Base-by-base conservation (phyloP, 441 rosid genomes). In the Aleurites moluccanus region DNA sequence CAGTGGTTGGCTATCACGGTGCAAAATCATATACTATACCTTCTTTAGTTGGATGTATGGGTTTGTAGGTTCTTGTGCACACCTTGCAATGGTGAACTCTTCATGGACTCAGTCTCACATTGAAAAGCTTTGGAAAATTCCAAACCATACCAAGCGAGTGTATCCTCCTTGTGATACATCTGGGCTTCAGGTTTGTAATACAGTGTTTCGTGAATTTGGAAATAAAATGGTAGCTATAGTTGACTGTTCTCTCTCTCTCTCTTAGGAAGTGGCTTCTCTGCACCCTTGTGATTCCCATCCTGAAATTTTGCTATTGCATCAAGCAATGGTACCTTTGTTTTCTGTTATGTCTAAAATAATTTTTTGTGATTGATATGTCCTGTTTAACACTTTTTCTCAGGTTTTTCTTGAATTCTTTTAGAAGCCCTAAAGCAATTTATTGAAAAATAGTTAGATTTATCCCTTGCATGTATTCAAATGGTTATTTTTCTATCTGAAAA, bases 101-200 rank as follows among this genome's bases (percentile, higher is more conserved):
- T 92, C 98, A 14, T 95, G 99, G 99, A 95, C 98, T 35, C 85
- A 68, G 64, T 87, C 90, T 14, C 99, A 95, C 81, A 90, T 95
- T 60, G 87, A 88, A 83, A 86, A 87, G 76, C 93, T 92, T 66
- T 92, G 99, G 98, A 80, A 82, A 73, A 87, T 91, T 75, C 93
- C 93, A 0, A 77, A 84, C 42, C 84, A 89, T 47, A 91, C 78
- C 60, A 90, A 73, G 86, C 87, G 92, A 73, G 96, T 92, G 42
- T 95, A 92, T 74, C 99, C 99, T 67, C 98, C 98, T 56, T 92
- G 99, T 72, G 94, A 92, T 78, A 95, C 98, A 74, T 91, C 91
- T 64, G 92, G 96, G 73, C 97, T 95, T 83, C 97, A 92, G 99
- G 99, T 90, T n/a, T 73, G 81, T 78, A 9, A 21, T 40, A 16